Evolutionary conservation across 768 basidiomycete species (phyloP).

Genomic region (Scleroderma bovista): DNA sequence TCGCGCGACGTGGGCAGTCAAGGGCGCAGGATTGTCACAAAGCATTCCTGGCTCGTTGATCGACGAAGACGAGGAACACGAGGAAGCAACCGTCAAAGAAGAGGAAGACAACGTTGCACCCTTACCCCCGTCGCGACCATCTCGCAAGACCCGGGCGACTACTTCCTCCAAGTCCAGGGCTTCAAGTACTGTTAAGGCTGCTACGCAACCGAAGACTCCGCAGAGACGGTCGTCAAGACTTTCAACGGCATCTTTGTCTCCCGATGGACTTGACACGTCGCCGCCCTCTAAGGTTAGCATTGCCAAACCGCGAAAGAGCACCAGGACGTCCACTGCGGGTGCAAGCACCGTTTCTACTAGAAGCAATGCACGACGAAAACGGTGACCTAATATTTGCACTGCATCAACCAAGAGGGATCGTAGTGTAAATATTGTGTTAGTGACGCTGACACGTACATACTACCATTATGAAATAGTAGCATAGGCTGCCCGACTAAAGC

Average conservation of each 20-base stretch:
- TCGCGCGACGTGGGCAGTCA: conserved; percentile 3
- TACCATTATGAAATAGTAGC: too few relatives aligned
- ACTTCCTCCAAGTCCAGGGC: conserved; percentile 5
- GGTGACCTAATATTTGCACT: conserved; percentile 2
- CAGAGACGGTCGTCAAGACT: conserved; percentile 36
- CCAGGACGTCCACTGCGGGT: conserved; percentile 8
- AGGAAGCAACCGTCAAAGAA: conserved; percentile 22
- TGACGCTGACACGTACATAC: too few relatives aligned
- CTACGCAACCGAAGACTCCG: conserved; percentile 13
- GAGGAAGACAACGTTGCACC: conserved; percentile 31
- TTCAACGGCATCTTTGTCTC: conserved; percentile 29
- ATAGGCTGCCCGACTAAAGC: too few relatives aligned
- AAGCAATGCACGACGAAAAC: conserved; percentile 29
- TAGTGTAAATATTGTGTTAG: background rate
- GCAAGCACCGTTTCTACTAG: conserved; percentile 18
- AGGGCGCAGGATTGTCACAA: conserved; percentile 16
- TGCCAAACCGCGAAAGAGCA: conserved; percentile 16
- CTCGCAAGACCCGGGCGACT: conserved; percentile 5
- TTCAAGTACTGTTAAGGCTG: background rate
- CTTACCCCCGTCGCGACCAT: conserved; percentile 19
- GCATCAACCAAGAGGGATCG: background rate
- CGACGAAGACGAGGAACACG: conserved; percentile 32
- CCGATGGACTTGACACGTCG: conserved; percentile 21
- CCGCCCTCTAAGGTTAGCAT: conserved; percentile 15
- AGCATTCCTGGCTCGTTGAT: conserved; percentile 42